Evolutionary conservation across 2,329 filamentous ascomycete genomes (phyloP).

Genomic region (Penicillium paneum): DNA sequence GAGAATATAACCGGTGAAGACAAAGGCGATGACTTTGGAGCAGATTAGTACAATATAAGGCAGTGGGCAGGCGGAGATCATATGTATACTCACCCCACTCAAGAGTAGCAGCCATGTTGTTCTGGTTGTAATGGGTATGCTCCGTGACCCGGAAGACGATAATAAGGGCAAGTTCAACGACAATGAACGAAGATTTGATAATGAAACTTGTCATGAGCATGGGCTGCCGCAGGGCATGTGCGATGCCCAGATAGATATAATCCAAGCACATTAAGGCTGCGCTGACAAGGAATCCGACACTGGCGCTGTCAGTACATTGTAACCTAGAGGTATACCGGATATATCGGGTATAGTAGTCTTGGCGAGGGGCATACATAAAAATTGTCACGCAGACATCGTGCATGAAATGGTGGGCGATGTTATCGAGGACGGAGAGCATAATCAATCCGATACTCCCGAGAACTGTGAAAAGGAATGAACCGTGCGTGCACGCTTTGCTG

Average conservation of each 20-base stretch:
- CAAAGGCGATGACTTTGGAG: slow-evolving; percentile 16
- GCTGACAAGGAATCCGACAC: slow-evolving; percentile 16
- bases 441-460: slow-evolving; percentile 16
- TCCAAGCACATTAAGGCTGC: slow-evolving; percentile 18
- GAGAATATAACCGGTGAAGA: slow-evolving; percentile 19
- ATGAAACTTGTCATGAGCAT: slow-evolving; percentile 18
- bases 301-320: slow-evolving; percentile 6
- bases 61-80: neutral
- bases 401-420: slow-evolving; percentile 14
- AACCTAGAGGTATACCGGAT: neutral
- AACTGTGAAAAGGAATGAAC: slow-evolving; percentile 17
- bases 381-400: slow-evolving; percentile 19
- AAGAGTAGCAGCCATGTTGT: slow-evolving; percentile 16
- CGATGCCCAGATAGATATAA: slow-evolving; percentile 15
- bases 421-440: slow-evolving; percentile 17
- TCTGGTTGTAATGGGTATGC: slow-evolving; percentile 9
- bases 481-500: slow-evolving; percentile 14
- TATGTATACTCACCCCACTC: slow-evolving; percentile 15
- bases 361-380: slow-evolving; percentile 14
- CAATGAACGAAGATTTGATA: slow-evolving; percentile 19
- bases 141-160: slow-evolving; percentile 18
- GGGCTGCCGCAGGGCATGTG: slow-evolving; percentile 11
- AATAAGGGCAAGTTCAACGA: slow-evolving; percentile 17
- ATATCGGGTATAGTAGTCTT: neutral
- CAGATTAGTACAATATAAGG: neutral